phyloP scores from a whole-genome alignment of 345 rosid species.

The Excoecaria agallocha region DNA sequence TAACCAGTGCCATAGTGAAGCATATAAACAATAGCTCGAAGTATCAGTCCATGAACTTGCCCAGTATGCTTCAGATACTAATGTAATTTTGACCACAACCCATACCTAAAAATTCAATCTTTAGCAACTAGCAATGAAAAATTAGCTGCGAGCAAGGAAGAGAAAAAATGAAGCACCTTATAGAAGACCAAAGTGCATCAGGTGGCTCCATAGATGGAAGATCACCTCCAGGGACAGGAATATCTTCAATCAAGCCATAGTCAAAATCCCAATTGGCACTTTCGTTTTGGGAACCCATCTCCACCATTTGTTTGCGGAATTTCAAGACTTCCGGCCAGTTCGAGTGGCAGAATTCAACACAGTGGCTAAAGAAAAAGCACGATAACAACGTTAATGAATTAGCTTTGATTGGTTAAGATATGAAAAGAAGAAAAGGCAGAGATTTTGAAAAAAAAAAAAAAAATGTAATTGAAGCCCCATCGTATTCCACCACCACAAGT shows the following conservation, averaged over 20 bases:
- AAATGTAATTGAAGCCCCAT: slow-evolving; percentile 6
- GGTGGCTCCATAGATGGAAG: slow-evolving; percentile 36
- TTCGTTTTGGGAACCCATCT: slow-evolving; percentile 30
- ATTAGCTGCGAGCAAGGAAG: neutral
- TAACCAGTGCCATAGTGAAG: too few species aligned
- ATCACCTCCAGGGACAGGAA: slow-evolving; percentile 41
- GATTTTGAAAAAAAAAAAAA: neutral
- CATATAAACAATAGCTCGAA: neutral
- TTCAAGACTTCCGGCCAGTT: slow-evolving; percentile 7
- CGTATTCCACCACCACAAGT: slow-evolving; percentile 25
- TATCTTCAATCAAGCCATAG: slow-evolving; percentile 36
- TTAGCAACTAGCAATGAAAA: neutral
- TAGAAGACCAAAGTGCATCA: slow-evolving; percentile 32
- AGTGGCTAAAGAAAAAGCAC: neutral
- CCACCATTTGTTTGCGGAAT: slow-evolving; percentile 14
- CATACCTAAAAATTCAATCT: neutral
- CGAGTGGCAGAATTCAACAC: neutral
- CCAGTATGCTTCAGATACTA: neutral
- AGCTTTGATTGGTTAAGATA: slow-evolving; percentile 6
- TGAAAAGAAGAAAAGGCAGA: neutral
- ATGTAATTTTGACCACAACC: neutral
- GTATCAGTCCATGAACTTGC: neutral
- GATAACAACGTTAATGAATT: slow-evolving; percentile 10
- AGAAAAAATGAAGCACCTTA: slow-evolving; percentile 24
- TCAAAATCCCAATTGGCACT: slow-evolving; percentile 46